Evolutionary conservation across 2,329 filamentous ascomycete species (phyloP), one percentile per base, ranked within the genome.

Genomic region (Arthrobotrys megalospora): DNA sequence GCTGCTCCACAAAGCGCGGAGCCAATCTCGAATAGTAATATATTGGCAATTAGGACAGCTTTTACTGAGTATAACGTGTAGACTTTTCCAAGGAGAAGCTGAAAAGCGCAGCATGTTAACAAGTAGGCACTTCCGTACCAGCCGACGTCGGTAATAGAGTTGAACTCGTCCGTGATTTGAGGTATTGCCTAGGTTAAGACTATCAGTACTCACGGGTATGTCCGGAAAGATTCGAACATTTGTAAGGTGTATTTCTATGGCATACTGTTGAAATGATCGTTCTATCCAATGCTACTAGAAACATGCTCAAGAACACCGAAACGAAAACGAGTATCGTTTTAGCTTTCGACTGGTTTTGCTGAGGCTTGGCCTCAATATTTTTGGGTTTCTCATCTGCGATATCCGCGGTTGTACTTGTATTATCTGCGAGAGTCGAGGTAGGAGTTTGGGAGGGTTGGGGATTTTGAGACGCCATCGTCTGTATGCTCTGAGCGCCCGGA

Each of bases 241-340:
- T 3, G 6, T 3, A 36, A 16, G 8, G 0, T 1, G 14, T 21
- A 12, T 36, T 38, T 21, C 21, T 8, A 16, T 45, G 5, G 10
- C 12, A 24, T 64, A 64, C 60, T 48, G 85, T 89, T 77, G 87
- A 85, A 52, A 89, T 85, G 79, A 89, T 89, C 16, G 88, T 88
- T 21, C 86, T 84, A 81, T 88, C 87, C 6, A 90, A 85, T 16
- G 88, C 88, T 19, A 89, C 88, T 32, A 89, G 85, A 78, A 90
- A 89, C 81, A 89, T 84, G 79, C 87, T 86, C 11, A 88, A 83
- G 76, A 89, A 88, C 77, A 88, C 86, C 75, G 87, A 89, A 36
- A 87, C 43, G 7, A 89, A 84, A 53, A 88, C 85, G 79, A 88
- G 71, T 8, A 65, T 45, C 0, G 38, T 63, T 14, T 55, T 67